phyloP scores from a whole-genome alignment of 2,329 filamentous ascomycete species.

The Claviceps digitariae region DNA sequence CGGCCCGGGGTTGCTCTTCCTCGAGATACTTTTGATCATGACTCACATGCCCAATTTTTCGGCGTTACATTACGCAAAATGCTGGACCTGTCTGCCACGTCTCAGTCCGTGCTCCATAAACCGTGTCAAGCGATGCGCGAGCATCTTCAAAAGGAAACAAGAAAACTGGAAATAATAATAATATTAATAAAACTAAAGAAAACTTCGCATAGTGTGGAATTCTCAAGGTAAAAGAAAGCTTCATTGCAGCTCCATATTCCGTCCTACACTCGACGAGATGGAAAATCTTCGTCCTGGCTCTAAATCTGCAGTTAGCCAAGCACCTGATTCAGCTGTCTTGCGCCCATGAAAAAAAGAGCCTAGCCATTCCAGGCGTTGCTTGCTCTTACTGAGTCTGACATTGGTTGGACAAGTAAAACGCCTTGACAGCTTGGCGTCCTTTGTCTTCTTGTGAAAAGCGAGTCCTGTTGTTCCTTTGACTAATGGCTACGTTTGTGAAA shows the following conservation, averaged over 20 bases:
- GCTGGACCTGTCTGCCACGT: not conserved
- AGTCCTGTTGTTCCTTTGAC: not conserved
- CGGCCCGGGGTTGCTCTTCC: no score
- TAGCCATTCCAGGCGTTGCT: not conserved
- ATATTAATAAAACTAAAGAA: no score
- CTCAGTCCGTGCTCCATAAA: not conserved
- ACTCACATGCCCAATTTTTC: not conserved
- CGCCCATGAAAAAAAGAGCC: not conserved
- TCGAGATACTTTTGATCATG: not conserved
- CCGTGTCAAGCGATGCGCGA: not conserved
- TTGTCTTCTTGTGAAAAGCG: not conserved
- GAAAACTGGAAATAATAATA: not conserved
- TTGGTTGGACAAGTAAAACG: not conserved
- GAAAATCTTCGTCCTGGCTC: no score
- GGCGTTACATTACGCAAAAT: not conserved
- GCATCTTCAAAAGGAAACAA: not conserved
- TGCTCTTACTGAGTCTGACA: not conserved
- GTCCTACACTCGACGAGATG: no score
- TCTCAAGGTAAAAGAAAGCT: not conserved
- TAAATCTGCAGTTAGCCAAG: not conserved
- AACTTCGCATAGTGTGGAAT: no score
- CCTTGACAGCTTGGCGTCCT: not conserved
- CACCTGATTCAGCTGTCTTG: not conserved
- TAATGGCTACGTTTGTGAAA: not conserved
- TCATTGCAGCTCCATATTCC: not conserved